Evolutionary conservation across 306 rosid genomes (phyloP).

Genomic region (Vigna radiata): DNA sequence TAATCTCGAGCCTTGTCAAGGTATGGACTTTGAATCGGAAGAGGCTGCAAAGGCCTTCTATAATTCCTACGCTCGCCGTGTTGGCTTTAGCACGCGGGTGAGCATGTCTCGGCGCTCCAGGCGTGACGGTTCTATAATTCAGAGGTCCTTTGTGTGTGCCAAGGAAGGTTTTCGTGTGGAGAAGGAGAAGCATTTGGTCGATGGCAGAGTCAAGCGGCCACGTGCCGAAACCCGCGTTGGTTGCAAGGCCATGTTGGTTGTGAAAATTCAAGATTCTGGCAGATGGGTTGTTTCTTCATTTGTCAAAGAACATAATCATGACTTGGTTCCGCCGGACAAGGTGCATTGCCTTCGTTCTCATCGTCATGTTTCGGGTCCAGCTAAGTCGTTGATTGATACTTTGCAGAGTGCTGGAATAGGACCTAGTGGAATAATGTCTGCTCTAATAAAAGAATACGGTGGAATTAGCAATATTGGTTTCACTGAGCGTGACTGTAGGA

Average conservation of each 20-base stretch:
- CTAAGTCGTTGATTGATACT: conserved; percentile 49
- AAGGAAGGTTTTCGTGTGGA: conserved; percentile 62
- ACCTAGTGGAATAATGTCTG: conserved; percentile 52
- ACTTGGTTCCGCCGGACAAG: conserved; percentile 49
- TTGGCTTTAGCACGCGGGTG: conserved; percentile 61
- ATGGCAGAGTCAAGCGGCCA: conserved; percentile 55
- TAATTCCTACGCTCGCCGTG: conserved; percentile 64
- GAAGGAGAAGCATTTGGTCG: conserved; percentile 48
- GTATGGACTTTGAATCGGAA: conserved; percentile 65
- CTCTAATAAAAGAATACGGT: conserved; percentile 48
- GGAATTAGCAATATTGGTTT: conserved; percentile 48
- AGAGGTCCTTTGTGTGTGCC: conserved; percentile 67
- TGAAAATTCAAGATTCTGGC: conserved; percentile 58
- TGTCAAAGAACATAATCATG: conserved; percentile 51
- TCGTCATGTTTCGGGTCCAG: conserved; percentile 54
- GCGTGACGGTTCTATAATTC: conserved; percentile 66
- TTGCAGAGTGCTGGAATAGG: conserved; percentile 52
- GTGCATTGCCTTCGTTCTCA: conserved; percentile 53
- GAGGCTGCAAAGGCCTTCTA: conserved; percentile 66
- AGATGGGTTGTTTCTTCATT: conserved; percentile 47
- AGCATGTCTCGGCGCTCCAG: conserved; percentile 65
- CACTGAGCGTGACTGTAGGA: conserved; percentile 54
- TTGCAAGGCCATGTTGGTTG: conserved; percentile 59
- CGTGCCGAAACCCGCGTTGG: conserved; percentile 57
- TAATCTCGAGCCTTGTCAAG: conserved; percentile 53